These are phyloP conservation scores for Golubevia pallescens DNA, from an alignment of 1,284 basidiomycete species.

Conservation along the genomic window DNA sequence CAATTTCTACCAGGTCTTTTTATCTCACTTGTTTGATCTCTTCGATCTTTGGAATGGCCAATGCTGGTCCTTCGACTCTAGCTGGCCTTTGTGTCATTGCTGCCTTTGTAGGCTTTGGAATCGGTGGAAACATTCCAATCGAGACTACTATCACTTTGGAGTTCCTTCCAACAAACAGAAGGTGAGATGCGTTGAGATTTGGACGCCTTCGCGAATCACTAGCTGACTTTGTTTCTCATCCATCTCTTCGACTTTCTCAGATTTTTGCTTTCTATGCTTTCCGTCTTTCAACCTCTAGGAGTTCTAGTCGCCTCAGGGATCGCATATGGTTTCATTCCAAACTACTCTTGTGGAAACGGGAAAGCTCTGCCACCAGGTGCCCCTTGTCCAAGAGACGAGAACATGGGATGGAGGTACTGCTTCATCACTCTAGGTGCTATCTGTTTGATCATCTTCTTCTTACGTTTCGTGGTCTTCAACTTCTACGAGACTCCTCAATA, in stretches of 20 bases:
- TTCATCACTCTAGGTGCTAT: slow-evolving; percentile 45
- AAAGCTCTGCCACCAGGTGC: slow-evolving; percentile 3
- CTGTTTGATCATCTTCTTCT: slow-evolving; percentile 43
- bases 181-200: neutral
- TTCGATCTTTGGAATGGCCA: slow-evolving; percentile 40
- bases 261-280: slow-evolving; percentile 39
- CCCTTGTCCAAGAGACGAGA: slow-evolving; percentile 25
- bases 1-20: slow-evolving; percentile 20
- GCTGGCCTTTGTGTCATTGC: slow-evolving; percentile 34
- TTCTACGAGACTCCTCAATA: slow-evolving; percentile 51
- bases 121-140: slow-evolving; percentile 53
- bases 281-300: slow-evolving; percentile 47
- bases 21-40: slow-evolving; percentile 47
- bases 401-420: slow-evolving; percentile 52
- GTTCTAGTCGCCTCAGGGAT: slow-evolving; percentile 41
- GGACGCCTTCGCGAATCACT: too few relatives aligned
- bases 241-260: too few relatives aligned
- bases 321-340: slow-evolving; percentile 42
- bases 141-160: slow-evolving; percentile 52
- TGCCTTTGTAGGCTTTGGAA: slow-evolving; percentile 43
- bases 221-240: neutral
- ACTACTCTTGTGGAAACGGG: slow-evolving; percentile 24
- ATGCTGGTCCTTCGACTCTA: slow-evolving; percentile 34
- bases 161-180: slow-evolving; percentile 33
- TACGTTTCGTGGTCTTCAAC: slow-evolving; percentile 43